phyloP scores from a whole-genome alignment of 768 basidiomycete genomes.

The Leccinum pellstonianum region DNA sequence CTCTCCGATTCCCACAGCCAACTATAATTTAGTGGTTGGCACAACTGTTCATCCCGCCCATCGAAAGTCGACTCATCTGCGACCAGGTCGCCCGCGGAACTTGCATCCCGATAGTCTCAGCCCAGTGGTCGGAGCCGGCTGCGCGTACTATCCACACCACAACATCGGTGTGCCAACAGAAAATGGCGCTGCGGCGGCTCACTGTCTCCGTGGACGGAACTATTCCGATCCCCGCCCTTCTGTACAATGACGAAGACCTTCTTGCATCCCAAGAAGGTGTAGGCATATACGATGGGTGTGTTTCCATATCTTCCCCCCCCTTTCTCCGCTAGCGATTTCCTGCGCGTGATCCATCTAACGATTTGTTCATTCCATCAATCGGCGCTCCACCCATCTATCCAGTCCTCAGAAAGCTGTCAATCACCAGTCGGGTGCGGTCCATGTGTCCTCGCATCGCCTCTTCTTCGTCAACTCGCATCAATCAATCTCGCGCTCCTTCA shows the following conservation, averaged over 20 bases:
- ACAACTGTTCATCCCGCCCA: conserved; percentile 1
- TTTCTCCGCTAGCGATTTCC: conserved; percentile 9
- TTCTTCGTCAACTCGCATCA: conserved; percentile 69
- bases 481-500: conserved; percentile 58
- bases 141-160: conserved; percentile 1
- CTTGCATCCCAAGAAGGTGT: conserved; percentile 72
- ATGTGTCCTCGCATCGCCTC: conserved; percentile 80
- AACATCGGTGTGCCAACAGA: not conserved
- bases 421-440: conserved; percentile 71
- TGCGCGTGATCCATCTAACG: conserved; percentile 18
- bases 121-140: not conserved
- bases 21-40: conserved; percentile 5
- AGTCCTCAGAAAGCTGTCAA: conserved; percentile 81
- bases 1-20: conserved; percentile 11
- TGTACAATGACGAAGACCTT: conserved; percentile 80
- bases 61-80: conserved; percentile 11
- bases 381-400: conserved; percentile 27
- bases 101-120: not conserved
- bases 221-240: conserved; percentile 71
- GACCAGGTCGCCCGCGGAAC: conserved; percentile 1
- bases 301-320: conserved; percentile 10
- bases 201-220: conserved; percentile 65
- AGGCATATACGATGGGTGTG: conserved; percentile 92
- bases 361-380: conserved; percentile 26
- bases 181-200: conserved; percentile 57